Percentiles rank a stretch among this genome's conserved stretches.
phyloP scores from a whole-genome alignment of 495 filamentous ascomycete genomes.

The Beverwykella pulmonaria region DNA sequence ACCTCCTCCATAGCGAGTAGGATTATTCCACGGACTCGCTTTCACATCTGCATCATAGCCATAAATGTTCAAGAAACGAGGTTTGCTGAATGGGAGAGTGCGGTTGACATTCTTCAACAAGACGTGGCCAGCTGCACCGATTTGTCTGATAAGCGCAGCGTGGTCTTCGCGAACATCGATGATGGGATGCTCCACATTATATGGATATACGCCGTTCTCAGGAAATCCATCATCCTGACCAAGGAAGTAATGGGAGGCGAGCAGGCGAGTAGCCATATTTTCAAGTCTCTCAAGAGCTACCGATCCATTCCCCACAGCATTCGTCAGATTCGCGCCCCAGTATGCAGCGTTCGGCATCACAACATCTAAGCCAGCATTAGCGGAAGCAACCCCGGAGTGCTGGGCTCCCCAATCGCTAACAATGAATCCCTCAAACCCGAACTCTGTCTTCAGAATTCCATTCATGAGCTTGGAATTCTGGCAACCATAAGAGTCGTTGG shows the following conservation, averaged over 20 bases:
- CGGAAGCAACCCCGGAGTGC: slow-evolving; percentile 33
- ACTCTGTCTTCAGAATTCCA: slow-evolving; percentile 55
- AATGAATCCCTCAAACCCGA: slow-evolving; percentile 57
- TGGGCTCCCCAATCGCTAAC: slow-evolving; percentile 42
- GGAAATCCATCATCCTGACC: slow-evolving; percentile 34
- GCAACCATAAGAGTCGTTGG: slow-evolving; percentile 41
- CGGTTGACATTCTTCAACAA: slow-evolving; percentile 64
- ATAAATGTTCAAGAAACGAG: slow-evolving; percentile 59
- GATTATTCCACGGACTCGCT: slow-evolving; percentile 47
- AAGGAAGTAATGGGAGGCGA: slow-evolving; percentile 41
- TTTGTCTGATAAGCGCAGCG: slow-evolving; percentile 54
- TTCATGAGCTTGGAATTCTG: slow-evolving; percentile 48
- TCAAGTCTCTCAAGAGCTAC: slow-evolving; percentile 36
- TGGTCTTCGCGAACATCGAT: slow-evolving; percentile 56
- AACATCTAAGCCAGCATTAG: slow-evolving; percentile 41
- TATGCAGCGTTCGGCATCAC: slow-evolving; percentile 38
- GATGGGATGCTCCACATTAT: not conserved
- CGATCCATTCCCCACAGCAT: slow-evolving; percentile 36
- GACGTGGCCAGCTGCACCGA: slow-evolving; percentile 59
- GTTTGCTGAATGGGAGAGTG: slow-evolving; percentile 56
- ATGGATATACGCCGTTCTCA: not conserved
- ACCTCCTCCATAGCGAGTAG: slow-evolving; percentile 50
- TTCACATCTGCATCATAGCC: slow-evolving; percentile 59
- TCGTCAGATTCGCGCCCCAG: slow-evolving; percentile 40
- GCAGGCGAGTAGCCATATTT: slow-evolving; percentile 42